Evolutionary conservation across 1,284 basidiomycete species (phyloP).

Genomic region (Pholiota adiposa): DNA sequence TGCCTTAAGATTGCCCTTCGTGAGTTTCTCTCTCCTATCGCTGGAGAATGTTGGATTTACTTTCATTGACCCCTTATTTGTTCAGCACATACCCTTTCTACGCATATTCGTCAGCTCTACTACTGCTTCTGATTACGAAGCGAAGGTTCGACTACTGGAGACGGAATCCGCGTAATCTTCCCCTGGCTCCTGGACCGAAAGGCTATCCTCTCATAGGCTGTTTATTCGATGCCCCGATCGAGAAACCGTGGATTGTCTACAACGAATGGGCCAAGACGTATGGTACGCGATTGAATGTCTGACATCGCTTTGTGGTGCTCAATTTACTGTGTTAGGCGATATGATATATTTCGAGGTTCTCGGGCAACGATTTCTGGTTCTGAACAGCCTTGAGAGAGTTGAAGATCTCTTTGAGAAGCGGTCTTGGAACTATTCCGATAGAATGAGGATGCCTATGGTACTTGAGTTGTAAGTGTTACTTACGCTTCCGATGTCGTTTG

Average conservation of each 20-base stretch:
- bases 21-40: background rate
- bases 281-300: slow-evolving; percentile 15
- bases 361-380: slow-evolving; percentile 45
- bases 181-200: slow-evolving; percentile 30
- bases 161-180: slow-evolving; percentile 21
- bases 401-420: slow-evolving; percentile 53
- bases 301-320: background rate
- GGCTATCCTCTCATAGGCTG: slow-evolving; percentile 28
- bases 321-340: slow-evolving; percentile 35
- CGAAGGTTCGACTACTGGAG: background rate
- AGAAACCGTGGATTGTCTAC: slow-evolving; percentile 27
- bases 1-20: background rate
- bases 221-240: slow-evolving; percentile 25
- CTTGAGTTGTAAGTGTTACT: slow-evolving; percentile 32
- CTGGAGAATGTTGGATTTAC: background rate
- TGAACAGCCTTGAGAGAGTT: slow-evolving; percentile 42
- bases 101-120: background rate
- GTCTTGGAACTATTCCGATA: slow-evolving; percentile 50
- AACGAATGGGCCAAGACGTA: slow-evolving; percentile 28
- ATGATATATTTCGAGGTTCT: slow-evolving; percentile 48
- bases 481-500: background rate
- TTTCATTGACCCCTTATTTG: background rate
- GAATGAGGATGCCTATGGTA: slow-evolving; percentile 44
- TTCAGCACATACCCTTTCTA: background rate
- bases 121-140: background rate